Evolutionary conservation across 805 yeast genomes (phyloP).

Genomic region (Clavispora fructus): DNA sequence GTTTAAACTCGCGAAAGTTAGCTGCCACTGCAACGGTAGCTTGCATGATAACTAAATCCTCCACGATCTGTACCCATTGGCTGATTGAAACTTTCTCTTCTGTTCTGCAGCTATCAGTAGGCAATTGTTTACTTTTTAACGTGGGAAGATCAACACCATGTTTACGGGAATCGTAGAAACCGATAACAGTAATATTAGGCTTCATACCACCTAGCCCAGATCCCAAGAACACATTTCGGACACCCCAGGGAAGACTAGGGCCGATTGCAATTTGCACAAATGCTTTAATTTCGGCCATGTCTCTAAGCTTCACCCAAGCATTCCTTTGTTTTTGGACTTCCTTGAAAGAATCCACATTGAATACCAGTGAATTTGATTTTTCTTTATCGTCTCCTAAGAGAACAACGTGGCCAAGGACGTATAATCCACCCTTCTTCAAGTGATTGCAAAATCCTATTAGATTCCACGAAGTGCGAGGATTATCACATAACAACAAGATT

Average conservation of each 20-base stretch:
- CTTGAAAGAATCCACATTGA: slow-evolving; percentile 42
- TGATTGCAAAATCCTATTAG: slow-evolving; percentile 89
- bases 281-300: slow-evolving; percentile 74
- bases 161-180: slow-evolving; percentile 68
- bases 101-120: slow-evolving; percentile 73
- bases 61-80: slow-evolving; percentile 91
- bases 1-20: slow-evolving; percentile 62
- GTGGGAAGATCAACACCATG: slow-evolving; percentile 32
- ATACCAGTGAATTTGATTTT: slow-evolving; percentile 16
- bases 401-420: slow-evolving; percentile 87
- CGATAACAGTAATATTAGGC: slow-evolving; percentile 90
- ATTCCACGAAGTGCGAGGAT: slow-evolving; percentile 90
- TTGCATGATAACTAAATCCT: slow-evolving; percentile 82
- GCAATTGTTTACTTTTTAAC: slow-evolving; percentile 26
- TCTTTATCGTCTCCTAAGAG: slow-evolving; percentile 41
- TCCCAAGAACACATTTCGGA: slow-evolving; percentile 83
- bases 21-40: slow-evolving; percentile 92
- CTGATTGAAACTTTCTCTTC: slow-evolving; percentile 65
- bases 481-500: slow-evolving; percentile 78
- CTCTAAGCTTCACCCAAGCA: slow-evolving; percentile 84
- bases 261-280: slow-evolving; percentile 91
- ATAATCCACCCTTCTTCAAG: slow-evolving; percentile 91
- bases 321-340: slow-evolving; percentile 68
- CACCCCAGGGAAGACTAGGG: slow-evolving; percentile 90
- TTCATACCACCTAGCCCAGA: slow-evolving; percentile 98